Percentiles rank a stretch among this genome's conserved stretches.
These are phyloP conservation scores for Myxozyma monticola DNA, from an alignment of 805 yeast species.

Conservation along the genomic window DNA sequence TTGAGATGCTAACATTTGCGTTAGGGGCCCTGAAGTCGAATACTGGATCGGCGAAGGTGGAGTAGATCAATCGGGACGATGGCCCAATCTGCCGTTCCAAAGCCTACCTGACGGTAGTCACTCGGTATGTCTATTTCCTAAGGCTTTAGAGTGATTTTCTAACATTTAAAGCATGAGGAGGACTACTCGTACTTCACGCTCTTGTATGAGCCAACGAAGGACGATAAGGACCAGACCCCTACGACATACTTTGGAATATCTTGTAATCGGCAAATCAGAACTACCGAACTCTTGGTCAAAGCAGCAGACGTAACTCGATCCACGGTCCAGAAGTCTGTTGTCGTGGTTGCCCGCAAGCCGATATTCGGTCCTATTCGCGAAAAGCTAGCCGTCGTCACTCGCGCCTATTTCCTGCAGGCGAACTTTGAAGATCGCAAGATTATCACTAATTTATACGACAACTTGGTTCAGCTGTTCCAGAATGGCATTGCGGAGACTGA, in stretches of 20 bases:
- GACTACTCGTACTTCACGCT: constrained; percentile 89
- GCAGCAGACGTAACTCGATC: constrained; percentile 75
- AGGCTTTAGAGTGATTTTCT: neutral
- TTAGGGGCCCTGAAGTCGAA: constrained; percentile 91
- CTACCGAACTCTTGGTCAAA: constrained; percentile 56
- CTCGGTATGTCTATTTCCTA: constrained; percentile 40
- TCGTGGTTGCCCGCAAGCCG: constrained; percentile 82
- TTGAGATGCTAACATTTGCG: neutral
- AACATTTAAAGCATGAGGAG: constrained; percentile 60
- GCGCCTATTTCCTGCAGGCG: constrained; percentile 78
- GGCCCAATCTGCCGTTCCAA: constrained; percentile 91
- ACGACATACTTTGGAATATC: constrained; percentile 91
- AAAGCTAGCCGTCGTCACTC: constrained; percentile 84
- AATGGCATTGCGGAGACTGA: constrained; percentile 52
- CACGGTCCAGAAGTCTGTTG: constrained; percentile 87
- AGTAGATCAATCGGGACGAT: constrained; percentile 47
- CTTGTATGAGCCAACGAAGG: constrained; percentile 52
- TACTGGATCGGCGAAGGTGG: constrained; percentile 68
- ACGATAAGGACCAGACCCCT: constrained; percentile 9
- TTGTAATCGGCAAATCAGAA: constrained; percentile 80
- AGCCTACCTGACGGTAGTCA: constrained; percentile 97
- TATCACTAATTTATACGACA: constrained; percentile 68
- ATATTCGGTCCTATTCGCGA: constrained; percentile 83
- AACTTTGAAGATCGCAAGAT: constrained; percentile 71
- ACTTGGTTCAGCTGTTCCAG: constrained; percentile 44